A percentile compares a stretch with the other conserved stretches of the same genome.
Evolutionary conservation across 1,284 basidiomycete genomes (phyloP).

Genomic region (Sporisorium scitamineum): DNA sequence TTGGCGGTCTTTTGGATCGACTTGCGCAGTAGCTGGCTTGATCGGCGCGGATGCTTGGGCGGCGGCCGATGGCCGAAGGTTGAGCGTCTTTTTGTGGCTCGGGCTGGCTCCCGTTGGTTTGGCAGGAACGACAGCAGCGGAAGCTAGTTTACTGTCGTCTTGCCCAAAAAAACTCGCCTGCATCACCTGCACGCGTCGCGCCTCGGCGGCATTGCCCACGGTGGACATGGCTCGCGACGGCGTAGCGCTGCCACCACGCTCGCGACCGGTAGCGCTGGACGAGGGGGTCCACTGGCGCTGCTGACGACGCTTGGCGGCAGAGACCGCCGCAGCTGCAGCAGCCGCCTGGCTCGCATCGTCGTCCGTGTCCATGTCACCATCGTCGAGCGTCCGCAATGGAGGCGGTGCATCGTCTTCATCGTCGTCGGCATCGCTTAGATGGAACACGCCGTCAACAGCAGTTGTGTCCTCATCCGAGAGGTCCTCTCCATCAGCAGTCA

Average conservation of each 20-base stretch:
- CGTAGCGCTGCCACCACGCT: constrained; percentile 40
- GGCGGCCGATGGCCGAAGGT: constrained; percentile 15
- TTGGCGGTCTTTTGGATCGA: constrained; percentile 13
- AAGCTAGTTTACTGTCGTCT: constrained; percentile 56
- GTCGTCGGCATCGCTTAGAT: constrained; percentile 23
- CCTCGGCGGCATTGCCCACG: constrained; percentile 50
- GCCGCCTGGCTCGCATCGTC: constrained; percentile 42
- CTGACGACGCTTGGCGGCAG: constrained; percentile 36
- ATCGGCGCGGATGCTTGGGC: not conserved
- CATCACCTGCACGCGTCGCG: constrained; percentile 68
- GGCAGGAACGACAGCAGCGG: constrained; percentile 54
- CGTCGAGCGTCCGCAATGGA: constrained; percentile 39
- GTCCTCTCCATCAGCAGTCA: constrained; percentile 26
- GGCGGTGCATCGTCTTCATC: constrained; percentile 55
- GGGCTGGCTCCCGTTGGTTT: constrained; percentile 46
- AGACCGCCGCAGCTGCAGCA: constrained; percentile 21
- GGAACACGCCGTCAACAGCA: constrained; percentile 13
- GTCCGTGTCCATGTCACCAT: constrained; percentile 45
- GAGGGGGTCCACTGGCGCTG: constrained; percentile 42
- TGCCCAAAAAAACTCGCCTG: constrained; percentile 69
- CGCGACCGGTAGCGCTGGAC: constrained; percentile 31
- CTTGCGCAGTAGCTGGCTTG: constrained; percentile 5
- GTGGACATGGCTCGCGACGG: constrained; percentile 45
- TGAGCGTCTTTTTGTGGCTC: constrained; percentile 35
- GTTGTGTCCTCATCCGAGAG: constrained; percentile 22